Evolutionary conservation across 495 filamentous ascomycete genomes (phyloP), one percentile per base, ranked within the genome.

Genomic region (Lasiosphaeris hirsuta): DNA sequence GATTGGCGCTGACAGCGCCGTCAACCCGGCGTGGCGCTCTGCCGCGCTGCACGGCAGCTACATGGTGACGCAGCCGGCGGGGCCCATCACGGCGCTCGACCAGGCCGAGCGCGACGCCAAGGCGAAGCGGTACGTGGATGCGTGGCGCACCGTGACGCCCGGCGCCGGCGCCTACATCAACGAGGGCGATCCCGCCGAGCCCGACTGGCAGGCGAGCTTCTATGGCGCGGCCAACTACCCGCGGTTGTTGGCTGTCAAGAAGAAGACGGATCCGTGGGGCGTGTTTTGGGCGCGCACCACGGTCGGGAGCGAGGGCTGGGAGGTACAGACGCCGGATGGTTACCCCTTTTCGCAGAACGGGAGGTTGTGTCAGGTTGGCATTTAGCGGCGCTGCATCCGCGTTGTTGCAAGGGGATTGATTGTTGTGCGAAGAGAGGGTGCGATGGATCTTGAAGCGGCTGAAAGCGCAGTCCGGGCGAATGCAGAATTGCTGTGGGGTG

Each of bases 161-260:
- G 68, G 65, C 0, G 61, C 65, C 2, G 79, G 79, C 9, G 65
- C 72, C 9, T 82, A 80, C 60, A 54, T 81, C 54, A 78, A 78
- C 50, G 79, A 81, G 64, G 78, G 70, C 6, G 79, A 85, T 65
- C 72, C 78, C 14, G 64, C 69, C 7, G 81, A 86, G 68, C 75
- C 77, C 5, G 62, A 81, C 46, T 86, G 82, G 77, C 77, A 86
- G 71, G 61, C 74, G 63, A 70, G 73, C 5, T 87, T 84, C 67
- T 86, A 76, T 56, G 83, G 84, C 0, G 72, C 46, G 72, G 51
- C 41, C 13, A 75, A 81, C 38, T 87, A 86, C 60, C 58, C 54
- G 7, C 69, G 75, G 10, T 63, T 85, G 52, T 64, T 77, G 13
- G 47, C 63, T 42, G 60, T 85, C 39, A 84, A 85, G 76, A 64